phyloP scores from a whole-genome alignment of 2,329 filamentous ascomycete genomes.

The Triangularia setosa region DNA sequence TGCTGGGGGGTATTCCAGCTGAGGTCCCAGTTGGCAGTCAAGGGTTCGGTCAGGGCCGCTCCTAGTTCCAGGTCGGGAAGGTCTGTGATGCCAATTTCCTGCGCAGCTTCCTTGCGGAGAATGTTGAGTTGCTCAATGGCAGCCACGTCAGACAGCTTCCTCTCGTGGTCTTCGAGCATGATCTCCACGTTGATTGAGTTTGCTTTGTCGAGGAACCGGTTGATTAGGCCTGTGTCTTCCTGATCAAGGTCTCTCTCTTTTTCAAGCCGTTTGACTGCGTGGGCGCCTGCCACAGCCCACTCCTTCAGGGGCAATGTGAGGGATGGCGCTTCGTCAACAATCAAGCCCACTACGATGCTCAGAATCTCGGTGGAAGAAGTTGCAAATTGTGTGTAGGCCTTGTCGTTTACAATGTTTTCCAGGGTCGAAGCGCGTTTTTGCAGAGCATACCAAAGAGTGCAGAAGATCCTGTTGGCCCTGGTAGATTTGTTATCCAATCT shows the following conservation, averaged over 20 bases:
- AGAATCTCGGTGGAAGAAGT: conserved; percentile 19
- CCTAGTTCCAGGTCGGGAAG: not conserved
- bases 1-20: not conserved
- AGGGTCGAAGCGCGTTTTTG: not conserved
- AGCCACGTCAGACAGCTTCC: not conserved
- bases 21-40: not conserved
- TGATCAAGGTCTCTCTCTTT: not conserved
- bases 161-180: not conserved
- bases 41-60: not conserved
- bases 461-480: conserved; percentile 12
- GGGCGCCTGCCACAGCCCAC: not conserved
- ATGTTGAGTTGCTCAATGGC: not conserved
- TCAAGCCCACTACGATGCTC: conserved; percentile 15
- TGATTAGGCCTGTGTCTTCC: not conserved
- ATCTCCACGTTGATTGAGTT: conserved; percentile 6
- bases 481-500: not conserved
- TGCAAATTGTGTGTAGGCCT: conserved; percentile 13
- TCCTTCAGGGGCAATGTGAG: not conserved
- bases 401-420: no score
- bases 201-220: conserved; percentile 14
- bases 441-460: conserved; percentile 15
- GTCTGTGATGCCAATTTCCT: not conserved
- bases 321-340: conserved; percentile 6
- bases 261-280: not conserved
- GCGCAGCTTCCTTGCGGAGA: not conserved